phyloP scores from a whole-genome alignment of 768 basidiomycete species.

The Inosperma sp. region DNA sequence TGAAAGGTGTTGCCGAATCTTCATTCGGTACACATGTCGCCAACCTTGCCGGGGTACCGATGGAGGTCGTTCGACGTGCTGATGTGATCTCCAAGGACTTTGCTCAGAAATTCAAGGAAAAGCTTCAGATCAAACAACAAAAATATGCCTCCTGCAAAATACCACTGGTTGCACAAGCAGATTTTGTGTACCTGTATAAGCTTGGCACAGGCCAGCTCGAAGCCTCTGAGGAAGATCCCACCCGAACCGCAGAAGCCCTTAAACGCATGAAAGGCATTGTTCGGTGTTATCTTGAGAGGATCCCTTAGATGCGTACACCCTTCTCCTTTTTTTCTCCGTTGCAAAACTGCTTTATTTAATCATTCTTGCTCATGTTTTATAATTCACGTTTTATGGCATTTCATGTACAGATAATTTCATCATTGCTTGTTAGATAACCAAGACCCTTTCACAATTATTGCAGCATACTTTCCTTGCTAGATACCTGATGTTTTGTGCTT shows the following conservation, averaged over 20 bases:
- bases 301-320: too few relatives aligned
- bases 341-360: background rate
- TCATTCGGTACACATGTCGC: conserved; percentile 96
- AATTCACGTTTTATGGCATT: background rate
- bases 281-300: conserved; percentile 18
- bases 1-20: conserved; percentile 79
- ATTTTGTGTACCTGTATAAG: conserved; percentile 76
- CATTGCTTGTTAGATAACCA: too few relatives aligned
- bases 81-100: conserved; percentile 84
- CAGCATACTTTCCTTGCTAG: too few relatives aligned
- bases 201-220: conserved; percentile 48
- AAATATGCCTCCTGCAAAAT: conserved; percentile 51
- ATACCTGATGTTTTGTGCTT: too few relatives aligned
- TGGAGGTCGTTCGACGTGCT: conserved; percentile 81
- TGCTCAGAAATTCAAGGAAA: conserved; percentile 81
- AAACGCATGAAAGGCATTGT: conserved; percentile 42
- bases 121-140: conserved; percentile 61
- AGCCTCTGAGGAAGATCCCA: conserved; percentile 49
- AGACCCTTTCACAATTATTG: too few relatives aligned
- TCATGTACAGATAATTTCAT: too few relatives aligned
- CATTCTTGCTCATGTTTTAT: background rate
- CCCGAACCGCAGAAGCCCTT: conserved; percentile 50
- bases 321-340: background rate
- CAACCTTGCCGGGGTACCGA: conserved; percentile 87
- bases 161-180: conserved; percentile 81